A percentile compares a stretch with the other conserved stretches of the same genome.
phyloP scores from a whole-genome alignment of 176 grass and related monocot species.

The Musa beccarii region DNA sequence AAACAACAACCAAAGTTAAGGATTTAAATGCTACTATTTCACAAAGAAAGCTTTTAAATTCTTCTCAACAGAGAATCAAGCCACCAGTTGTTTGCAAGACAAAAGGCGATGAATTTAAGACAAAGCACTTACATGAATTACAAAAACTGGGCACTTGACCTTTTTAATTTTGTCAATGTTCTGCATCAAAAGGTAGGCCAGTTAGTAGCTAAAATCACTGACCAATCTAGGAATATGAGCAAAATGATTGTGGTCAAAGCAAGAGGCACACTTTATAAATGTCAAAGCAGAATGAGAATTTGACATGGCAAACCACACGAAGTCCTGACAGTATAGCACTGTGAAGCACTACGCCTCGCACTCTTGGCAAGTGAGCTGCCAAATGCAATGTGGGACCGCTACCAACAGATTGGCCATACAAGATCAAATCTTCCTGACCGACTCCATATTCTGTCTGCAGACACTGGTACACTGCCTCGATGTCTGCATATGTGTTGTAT shows the following conservation, averaged over 20 bases:
- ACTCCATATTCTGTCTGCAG: slow-evolving; percentile 87
- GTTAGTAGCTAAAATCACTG: background rate
- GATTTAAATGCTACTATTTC: background rate
- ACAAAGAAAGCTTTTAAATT: background rate
- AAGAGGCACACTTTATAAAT: slow-evolving; percentile 80
- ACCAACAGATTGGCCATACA: slow-evolving; percentile 96
- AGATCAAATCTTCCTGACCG: slow-evolving; percentile 86
- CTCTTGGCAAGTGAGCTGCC: slow-evolving; percentile 70
- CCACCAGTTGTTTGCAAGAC: background rate
- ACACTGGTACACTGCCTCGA: slow-evolving; percentile 95
- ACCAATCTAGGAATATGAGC: background rate
- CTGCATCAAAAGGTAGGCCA: slow-evolving; percentile 33
- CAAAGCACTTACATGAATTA: slow-evolving; percentile 86
- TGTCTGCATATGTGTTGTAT: slow-evolving; percentile 94
- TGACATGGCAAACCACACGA: slow-evolving; percentile 89
- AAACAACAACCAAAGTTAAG: background rate
- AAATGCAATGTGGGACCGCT: slow-evolving; percentile 90
- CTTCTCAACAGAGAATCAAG: background rate
- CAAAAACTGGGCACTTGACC: slow-evolving; percentile 87
- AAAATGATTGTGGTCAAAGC: slow-evolving; percentile 1
- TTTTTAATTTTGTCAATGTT: slow-evolving; percentile 99
- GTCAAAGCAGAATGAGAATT: slow-evolving; percentile 94
- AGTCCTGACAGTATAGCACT: slow-evolving; percentile 93
- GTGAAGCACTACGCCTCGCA: slow-evolving; percentile 90
- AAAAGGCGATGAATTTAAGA: no score